These are phyloP conservation scores for Aspergillus fumigatus DNA, from an alignment of 2,329 filamentous ascomycete species.

Conservation along the genomic window DNA sequence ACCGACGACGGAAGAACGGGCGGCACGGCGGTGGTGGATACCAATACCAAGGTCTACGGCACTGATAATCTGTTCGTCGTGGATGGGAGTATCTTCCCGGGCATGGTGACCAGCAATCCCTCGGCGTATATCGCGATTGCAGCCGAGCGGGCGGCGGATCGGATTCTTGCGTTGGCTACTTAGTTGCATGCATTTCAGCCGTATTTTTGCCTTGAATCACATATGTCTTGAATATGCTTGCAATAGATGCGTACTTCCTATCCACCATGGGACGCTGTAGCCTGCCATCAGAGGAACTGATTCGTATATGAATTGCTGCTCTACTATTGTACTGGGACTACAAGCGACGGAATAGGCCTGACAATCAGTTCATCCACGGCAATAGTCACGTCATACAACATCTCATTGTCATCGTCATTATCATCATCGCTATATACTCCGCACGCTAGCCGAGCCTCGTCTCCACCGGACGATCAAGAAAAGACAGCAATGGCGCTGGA, in stretches of 20 bases:
- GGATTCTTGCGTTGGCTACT: slow-evolving; percentile 7
- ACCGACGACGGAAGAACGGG: slow-evolving; percentile 14
- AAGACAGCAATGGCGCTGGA: slow-evolving; percentile 4
- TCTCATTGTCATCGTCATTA: neutral
- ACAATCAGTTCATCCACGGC: no score
- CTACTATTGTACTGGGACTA: no score
- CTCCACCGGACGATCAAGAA: neutral
- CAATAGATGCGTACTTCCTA: no score
- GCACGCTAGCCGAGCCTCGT: neutral
- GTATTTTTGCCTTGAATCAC: no score
- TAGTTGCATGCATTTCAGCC: neutral
- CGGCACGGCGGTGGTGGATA: slow-evolving; percentile 14
- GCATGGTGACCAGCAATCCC: slow-evolving; percentile 13
- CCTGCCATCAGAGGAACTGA: no score
- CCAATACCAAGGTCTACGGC: slow-evolving; percentile 14
- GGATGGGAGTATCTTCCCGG: slow-evolving; percentile 13
- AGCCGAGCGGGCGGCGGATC: slow-evolving; percentile 11
- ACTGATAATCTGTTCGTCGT: slow-evolving; percentile 11
- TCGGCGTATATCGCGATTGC: slow-evolving; percentile 13
- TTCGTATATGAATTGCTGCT: no score
- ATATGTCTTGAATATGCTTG: no score
- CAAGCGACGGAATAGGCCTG: no score
- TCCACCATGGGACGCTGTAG: no score
- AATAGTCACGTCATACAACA: no score
- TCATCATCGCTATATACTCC: neutral